Base-by-base conservation (phyloP, 2,329 filamentous ascomycete species). In the Pseudomassariella vexata region DNA sequence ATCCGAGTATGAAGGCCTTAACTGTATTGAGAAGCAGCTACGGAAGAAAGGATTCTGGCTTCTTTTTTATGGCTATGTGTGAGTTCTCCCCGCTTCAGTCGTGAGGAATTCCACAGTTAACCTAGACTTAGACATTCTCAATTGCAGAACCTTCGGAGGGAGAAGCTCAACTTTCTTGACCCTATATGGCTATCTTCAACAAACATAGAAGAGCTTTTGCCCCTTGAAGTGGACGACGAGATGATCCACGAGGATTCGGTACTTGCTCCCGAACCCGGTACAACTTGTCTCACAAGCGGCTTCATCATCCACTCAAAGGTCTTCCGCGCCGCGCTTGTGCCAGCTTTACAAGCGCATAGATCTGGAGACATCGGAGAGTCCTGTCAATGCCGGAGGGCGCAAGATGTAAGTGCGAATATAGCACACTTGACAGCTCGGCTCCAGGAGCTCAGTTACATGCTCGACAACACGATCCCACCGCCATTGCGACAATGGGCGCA, bases 401-500 rank as follows among this genome's bases (percentile, higher is more conserved):
- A 18, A 5, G 19, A 30, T 12, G 16, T 16, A 19, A 20, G 6
- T 9, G 19, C 11, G 17, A 30, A 23, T 12, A 14, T 30, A 7
- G 10, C 19, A 15, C 14, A 30, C 18, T 19, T 30, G n/a, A n/a
- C 21, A 10, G 28, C 17, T 6, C 19, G 28, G 9, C 19, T 30
- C 19, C 19, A 30, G 4, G 28, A 30, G 19, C 28, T 30, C 28
- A 30, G 23, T 3, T 30, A 30, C 19, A 14, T 14, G 5, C 19
- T 30, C 3, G 28, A 30, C 28, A n/a, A n/a, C n/a, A 14, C 23
- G 9, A 30, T 30, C 18, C 28, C 28, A 21, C 4, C 15, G n/a
- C 28, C 46, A 14, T 36, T 50, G 28, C 32, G 44, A 9, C 49
- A 51, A 26, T 52, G 48, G 42, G 36, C 32, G 8, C 28, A 21